Base-by-base conservation (phyloP, 2,329 filamentous ascomycete species). In the Eurotiales sp. region DNA sequence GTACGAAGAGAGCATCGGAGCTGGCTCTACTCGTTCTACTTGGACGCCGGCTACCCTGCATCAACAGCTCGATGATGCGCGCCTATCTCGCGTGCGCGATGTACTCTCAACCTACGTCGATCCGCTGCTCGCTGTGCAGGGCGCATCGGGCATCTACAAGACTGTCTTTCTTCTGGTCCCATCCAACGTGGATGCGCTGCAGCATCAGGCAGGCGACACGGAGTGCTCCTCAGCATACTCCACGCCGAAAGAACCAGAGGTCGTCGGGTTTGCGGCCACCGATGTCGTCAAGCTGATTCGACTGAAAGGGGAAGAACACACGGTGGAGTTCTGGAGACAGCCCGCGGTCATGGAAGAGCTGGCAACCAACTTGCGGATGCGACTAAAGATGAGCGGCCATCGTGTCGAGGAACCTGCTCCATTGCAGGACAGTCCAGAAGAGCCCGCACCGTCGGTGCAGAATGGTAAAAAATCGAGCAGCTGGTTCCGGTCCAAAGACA, bases 131-230 rank as follows among this genome's bases (percentile, higher is more conserved):
- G 58, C 67, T 49, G 54, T 64, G 11, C 70, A 71, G 55, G 69
- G 69, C 34, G 58, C 64, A 10, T 67, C 68, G 27, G 73, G 72
- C 23, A 68, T 76, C 34, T 68, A 71, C 14, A 69, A 69, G 53
- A 72, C 71, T 12, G 72, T 66, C 11, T 68, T 76, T 52, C 64
- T 75, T 27, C 62, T 77, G 12, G 59, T 77, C 0, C 74, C 74
- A 8, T 74, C 72, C 3, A 70, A 74, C 53, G 65, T 71, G 8
- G 60, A 63, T 14, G 64, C 63, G 7, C 54, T 66, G 5, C 59
- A 63, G 51, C 54, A 51, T 41, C 44, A 42, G 19, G 41, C 47
- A n/a, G 58, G 50, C 50, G 56, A 55, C 40, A 52, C 56, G 23
- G 22, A n/a, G 7, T 22, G n/a, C n/a, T n/a, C 39, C 23, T 37